phyloP scores from a whole-genome alignment of 1,284 basidiomycete species.

The Nidula niveotomentosa region DNA sequence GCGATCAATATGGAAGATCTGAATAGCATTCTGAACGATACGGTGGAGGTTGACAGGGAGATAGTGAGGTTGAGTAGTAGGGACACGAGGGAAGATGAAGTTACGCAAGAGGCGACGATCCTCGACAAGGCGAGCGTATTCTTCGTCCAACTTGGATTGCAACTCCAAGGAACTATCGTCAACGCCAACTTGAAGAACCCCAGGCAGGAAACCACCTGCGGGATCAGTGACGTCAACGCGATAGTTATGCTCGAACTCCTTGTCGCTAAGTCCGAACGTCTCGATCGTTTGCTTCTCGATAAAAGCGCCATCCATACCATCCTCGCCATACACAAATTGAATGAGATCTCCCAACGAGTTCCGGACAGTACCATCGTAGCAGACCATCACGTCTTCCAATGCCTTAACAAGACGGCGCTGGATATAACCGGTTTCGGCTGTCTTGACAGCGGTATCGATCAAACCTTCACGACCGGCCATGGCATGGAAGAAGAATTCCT shows the following conservation, averaged over 20 bases:
- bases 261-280: conserved; percentile 82
- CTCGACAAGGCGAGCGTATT: conserved; percentile 75
- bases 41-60: conserved; percentile 94
- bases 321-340: conserved; percentile 98
- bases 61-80: conserved; percentile 73
- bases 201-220: conserved; percentile 73
- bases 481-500: conserved; percentile 99
- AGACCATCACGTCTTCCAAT: conserved; percentile 96
- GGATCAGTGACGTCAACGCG: conserved; percentile 91
- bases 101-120: conserved; percentile 79
- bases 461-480: conserved; percentile 99
- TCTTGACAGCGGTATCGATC: conserved; percentile 99
- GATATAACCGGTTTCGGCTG: conserved; percentile 99
- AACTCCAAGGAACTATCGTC: conserved; percentile 88
- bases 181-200: conserved; percentile 91
- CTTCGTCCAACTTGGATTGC: conserved; percentile 89
- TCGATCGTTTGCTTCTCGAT: conserved; percentile 96
- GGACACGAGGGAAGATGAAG: conserved; percentile 84
- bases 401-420: conserved; percentile 98
- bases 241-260: conserved; percentile 88
- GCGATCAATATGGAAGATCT: conserved; percentile 97
- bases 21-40: conserved; percentile 93
- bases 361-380: conserved; percentile 97
- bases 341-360: conserved; percentile 96
- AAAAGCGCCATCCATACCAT: conserved; percentile 98